Evolutionary conservation across 2,329 filamentous ascomycete species (phyloP), one percentile per base, ranked within the genome.

Genomic region (Colletotrichum sp.): DNA sequence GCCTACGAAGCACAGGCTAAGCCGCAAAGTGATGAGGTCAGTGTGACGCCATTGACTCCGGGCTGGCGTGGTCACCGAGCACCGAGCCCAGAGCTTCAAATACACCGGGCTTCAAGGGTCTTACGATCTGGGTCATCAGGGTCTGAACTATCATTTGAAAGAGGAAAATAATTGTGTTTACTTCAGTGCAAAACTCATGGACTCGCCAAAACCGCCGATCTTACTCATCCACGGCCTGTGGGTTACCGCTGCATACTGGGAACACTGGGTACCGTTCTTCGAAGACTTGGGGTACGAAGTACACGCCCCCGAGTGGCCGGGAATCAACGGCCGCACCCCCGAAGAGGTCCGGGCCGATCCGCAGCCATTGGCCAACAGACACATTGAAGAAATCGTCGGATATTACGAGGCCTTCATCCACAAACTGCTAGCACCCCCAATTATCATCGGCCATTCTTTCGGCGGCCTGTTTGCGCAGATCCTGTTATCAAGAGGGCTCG

Each of bases 241-340:
- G 77, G 77, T 79, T 77, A 78, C 76, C 11, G 75, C 77, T 7
- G 29, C 70, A 29, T 78, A 73, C 43, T 79, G 77, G 77, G 77
- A 79, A 58, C 68, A 78, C 27, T 79, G 77, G 77, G 72, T 76
- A 5, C 31, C 69, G 2, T 74, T 61, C 33, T 76, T 75, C 63
- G 31, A 67, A 9, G 51, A 54, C 24, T 43, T 64, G 29, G 77
- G 77, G 31, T 79, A 78, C 66, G 70, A 75, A 5, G 77, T 77
- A 24, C 65, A 78, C 34, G 76, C 77, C 4, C 77, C 77, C 6
- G 77, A 76, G 16, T 79, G 77, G 77, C 77, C 77, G 16, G 77
- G 77, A 8, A 66, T 78, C 34, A 76, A 78, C 54, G 74, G 75
- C 51, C 76, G 76, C 33, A 76, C 75, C 9, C 70, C 73, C 15